These are phyloP conservation scores for Obba rivulosa DNA, from an alignment of 768 basidiomycete genomes.

Conservation along the genomic window DNA sequence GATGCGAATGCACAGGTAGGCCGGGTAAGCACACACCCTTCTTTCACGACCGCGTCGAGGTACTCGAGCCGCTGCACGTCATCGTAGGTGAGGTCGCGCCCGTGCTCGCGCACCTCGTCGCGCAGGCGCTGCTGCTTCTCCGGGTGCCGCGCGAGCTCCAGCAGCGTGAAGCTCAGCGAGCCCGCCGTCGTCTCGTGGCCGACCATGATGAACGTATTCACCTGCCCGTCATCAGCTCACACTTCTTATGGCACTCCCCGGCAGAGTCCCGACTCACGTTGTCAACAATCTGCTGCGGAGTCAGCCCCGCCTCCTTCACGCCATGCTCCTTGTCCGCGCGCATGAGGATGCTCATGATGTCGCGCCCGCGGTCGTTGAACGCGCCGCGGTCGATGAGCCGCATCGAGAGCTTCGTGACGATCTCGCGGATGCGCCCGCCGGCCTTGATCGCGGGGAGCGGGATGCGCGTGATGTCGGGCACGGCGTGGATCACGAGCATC, in stretches of 20 bases:
- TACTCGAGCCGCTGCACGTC: slow-evolving; percentile 33
- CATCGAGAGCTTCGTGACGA: slow-evolving; percentile 19
- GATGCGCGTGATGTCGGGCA: slow-evolving; percentile 22
- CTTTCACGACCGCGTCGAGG: slow-evolving; percentile 38
- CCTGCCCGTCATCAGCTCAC: slow-evolving; percentile 11
- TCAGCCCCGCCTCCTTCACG: slow-evolving; percentile 8
- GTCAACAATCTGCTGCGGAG: slow-evolving; percentile 17
- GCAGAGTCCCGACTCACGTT: slow-evolving; percentile 14
- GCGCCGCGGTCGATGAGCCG: slow-evolving; percentile 14
- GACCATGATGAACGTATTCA: slow-evolving; percentile 33
- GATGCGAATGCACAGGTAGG: neutral
- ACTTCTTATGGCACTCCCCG: neutral
- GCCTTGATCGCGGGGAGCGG: slow-evolving; percentile 20
- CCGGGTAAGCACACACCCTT: slow-evolving; percentile 20
- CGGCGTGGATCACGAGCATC: slow-evolving; percentile 20
- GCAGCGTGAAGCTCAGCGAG: slow-evolving; percentile 32
- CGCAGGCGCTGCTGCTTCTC: slow-evolving; percentile 33
- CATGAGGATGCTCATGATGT: slow-evolving; percentile 19
- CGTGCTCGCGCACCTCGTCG: slow-evolving; percentile 27
- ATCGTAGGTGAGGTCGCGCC: slow-evolving; percentile 31
- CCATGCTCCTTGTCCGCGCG: slow-evolving; percentile 8
- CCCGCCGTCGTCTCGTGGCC: slow-evolving; percentile 39
- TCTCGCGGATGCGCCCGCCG: slow-evolving; percentile 22
- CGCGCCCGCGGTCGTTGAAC: slow-evolving; percentile 12
- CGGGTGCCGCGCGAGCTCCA: slow-evolving; percentile 33